These are phyloP conservation scores for Populus tremula DNA, from an alignment of 345 rosid species.

Conservation along the genomic window DNA sequence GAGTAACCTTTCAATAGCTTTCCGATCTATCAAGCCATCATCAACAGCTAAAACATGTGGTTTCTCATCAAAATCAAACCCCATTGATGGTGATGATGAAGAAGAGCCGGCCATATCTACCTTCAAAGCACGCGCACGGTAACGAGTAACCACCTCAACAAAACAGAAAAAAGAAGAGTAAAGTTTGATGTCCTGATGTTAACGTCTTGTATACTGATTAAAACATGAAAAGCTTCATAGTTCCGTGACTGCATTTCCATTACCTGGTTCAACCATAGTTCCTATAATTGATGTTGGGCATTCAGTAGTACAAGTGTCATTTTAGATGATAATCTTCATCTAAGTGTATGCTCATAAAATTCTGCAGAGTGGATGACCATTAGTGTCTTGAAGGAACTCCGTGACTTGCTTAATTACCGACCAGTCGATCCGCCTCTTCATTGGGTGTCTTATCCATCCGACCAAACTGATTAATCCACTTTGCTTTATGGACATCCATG, in stretches of 20 bases:
- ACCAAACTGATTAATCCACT: background rate
- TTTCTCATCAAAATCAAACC: conserved; percentile 5
- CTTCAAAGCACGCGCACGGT: too few relatives aligned
- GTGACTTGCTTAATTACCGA: background rate
- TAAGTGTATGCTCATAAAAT: background rate
- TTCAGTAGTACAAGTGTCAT: background rate
- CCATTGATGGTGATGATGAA: background rate
- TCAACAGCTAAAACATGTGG: conserved; percentile 15
- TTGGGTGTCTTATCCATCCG: background rate
- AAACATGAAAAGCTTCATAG: background rate
- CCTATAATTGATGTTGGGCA: background rate
- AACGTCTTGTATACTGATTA: background rate
- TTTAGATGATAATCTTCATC: background rate
- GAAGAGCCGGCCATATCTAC: background rate
- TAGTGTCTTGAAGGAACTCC: background rate
- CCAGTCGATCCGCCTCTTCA: background rate
- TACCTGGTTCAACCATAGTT: conserved; percentile 13
- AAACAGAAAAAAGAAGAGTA: background rate
- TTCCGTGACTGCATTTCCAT: background rate
- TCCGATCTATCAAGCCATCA: conserved; percentile 13
- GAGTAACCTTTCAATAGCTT: conserved; percentile 11
- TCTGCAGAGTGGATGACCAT: background rate
- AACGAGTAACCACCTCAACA: background rate
- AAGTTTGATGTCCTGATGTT: background rate
- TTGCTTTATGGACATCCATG: background rate